Evolutionary conservation across 805 yeast genomes (phyloP).

Genomic region (Naumovozyma castellii): DNA sequence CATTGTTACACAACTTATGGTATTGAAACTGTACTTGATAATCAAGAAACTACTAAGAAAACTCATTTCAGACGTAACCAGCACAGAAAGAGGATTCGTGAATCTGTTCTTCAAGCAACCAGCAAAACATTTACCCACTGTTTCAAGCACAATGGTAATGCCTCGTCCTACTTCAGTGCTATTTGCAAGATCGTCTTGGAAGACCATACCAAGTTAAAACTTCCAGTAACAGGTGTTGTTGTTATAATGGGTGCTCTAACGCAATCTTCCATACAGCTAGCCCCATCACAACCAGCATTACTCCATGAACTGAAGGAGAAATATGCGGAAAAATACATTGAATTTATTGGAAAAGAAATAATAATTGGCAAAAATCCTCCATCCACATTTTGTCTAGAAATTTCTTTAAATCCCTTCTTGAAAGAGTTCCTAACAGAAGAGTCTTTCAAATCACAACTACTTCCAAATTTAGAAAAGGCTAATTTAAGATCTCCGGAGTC

Average conservation of each 20-base stretch:
- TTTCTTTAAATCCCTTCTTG: constrained; percentile 38
- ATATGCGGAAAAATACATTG: constrained; percentile 14
- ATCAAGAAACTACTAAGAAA: constrained; percentile 17
- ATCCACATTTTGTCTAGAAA: constrained; percentile 33
- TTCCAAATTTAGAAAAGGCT: constrained; percentile 64
- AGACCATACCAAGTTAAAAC: constrained; percentile 13
- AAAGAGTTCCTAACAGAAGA: constrained; percentile 34
- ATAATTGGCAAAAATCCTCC: constrained; percentile 40
- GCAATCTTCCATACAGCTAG: constrained; percentile 17
- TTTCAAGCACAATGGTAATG: constrained; percentile 14
- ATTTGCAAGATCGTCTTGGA: constrained; percentile 9
- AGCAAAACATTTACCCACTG: constrained; percentile 18
- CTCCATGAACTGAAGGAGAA: constrained; percentile 14
- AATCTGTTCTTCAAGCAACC: constrained; percentile 27
- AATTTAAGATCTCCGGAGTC: constrained; percentile 70
- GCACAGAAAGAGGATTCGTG: constrained; percentile 35
- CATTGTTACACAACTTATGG: constrained; percentile 27
- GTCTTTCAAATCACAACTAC: constrained; percentile 32
- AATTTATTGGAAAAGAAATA: constrained; percentile 32
- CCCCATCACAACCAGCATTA: constrained; percentile 16
- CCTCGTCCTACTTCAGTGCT: constrained; percentile 6
- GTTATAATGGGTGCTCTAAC: constrained; percentile 33
- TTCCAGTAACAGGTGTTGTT: constrained; percentile 30
- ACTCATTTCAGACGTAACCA: constrained; percentile 24
- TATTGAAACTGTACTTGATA: constrained; percentile 20